These are phyloP conservation scores for Glebionis coronaria DNA, from an alignment of 129 eudicot species.

Conservation along the genomic window DNA sequence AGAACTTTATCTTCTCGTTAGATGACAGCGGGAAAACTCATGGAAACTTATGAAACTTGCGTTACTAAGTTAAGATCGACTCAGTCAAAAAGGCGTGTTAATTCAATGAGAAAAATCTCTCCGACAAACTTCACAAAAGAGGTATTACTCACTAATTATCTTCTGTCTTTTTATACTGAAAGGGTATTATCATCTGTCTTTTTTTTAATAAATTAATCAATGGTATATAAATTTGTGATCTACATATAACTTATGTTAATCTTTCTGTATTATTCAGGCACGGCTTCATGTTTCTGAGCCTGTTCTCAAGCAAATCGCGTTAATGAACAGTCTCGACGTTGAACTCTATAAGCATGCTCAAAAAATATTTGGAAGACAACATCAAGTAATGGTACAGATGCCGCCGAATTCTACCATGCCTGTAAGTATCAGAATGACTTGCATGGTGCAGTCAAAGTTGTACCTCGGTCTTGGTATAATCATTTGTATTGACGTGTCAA, in stretches of 20 bases:
- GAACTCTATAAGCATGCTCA: conserved; percentile 79
- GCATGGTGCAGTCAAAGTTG: background rate
- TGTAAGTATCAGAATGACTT: conserved; percentile 27
- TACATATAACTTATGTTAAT: conserved; percentile 5
- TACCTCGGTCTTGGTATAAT: conserved; percentile 11
- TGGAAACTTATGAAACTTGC: conserved; percentile 64
- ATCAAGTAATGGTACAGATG: conserved; percentile 39
- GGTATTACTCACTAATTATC: conserved; percentile 39
- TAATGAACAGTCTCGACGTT: conserved; percentile 61
- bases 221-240: background rate
- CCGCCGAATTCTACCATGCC: conserved; percentile 25
- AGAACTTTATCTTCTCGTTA: conserved; percentile 17
- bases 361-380: conserved; percentile 50
- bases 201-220: background rate
- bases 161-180: background rate
- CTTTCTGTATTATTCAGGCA: conserved; percentile 36
- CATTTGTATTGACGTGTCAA: conserved; percentile 18
- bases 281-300: conserved; percentile 56
- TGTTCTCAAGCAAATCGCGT: conserved; percentile 55
- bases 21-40: conserved; percentile 52
- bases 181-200: background rate
- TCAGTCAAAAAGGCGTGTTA: conserved; percentile 56
- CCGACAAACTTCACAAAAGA: conserved; percentile 93
- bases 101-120: conserved; percentile 54
- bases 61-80: conserved; percentile 56